Evolutionary conservation across 192 early-diverging fungal species (phyloP).

Genomic region (Lobosporangium transversale): DNA sequence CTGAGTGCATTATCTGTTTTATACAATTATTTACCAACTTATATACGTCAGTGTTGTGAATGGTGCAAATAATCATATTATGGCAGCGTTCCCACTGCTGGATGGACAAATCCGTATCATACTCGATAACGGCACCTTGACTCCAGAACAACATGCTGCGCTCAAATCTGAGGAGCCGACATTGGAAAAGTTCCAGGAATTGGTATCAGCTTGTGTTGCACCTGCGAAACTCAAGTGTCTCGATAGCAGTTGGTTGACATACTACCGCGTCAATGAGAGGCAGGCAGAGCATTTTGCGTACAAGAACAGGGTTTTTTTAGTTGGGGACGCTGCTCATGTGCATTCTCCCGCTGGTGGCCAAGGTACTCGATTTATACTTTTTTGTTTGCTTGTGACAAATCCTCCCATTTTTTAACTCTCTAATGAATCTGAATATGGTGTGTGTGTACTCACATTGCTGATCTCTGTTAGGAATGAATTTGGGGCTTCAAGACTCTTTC

Average conservation of each 20-base stretch:
- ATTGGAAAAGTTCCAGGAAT: slow-evolving; percentile 12
- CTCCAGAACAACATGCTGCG: slow-evolving; percentile 34
- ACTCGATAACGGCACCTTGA: slow-evolving; percentile 34
- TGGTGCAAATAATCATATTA: slow-evolving; percentile 23
- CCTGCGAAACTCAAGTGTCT: slow-evolving; percentile 27
- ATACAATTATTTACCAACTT: neutral
- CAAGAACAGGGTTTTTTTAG: slow-evolving; percentile 54
- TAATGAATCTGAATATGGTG: no score
- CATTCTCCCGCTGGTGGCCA: slow-evolving; percentile 54
- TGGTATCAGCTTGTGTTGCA: slow-evolving; percentile 6
- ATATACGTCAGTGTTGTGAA: slow-evolving; percentile 9
- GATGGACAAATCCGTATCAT: slow-evolving; percentile 27
- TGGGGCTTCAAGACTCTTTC: slow-evolving; percentile 55
- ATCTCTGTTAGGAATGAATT: slow-evolving; percentile 48
- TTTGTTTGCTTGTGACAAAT: no score
- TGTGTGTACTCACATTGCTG: neutral
- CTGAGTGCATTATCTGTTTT: no score
- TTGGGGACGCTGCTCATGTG: slow-evolving; percentile 58
- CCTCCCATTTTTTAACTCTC: no score
- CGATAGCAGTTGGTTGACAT: slow-evolving; percentile 27
- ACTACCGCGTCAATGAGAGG: slow-evolving; percentile 45
- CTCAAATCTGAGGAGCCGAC: slow-evolving; percentile 20
- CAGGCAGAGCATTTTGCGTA: slow-evolving; percentile 33
- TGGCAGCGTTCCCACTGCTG: slow-evolving; percentile 24
- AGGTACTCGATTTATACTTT: no score